Evolutionary conservation across 306 rosid species (phyloP), one percentile per base, ranked within the genome.

Genomic region (Amphicarpaea edgeworthii): DNA sequence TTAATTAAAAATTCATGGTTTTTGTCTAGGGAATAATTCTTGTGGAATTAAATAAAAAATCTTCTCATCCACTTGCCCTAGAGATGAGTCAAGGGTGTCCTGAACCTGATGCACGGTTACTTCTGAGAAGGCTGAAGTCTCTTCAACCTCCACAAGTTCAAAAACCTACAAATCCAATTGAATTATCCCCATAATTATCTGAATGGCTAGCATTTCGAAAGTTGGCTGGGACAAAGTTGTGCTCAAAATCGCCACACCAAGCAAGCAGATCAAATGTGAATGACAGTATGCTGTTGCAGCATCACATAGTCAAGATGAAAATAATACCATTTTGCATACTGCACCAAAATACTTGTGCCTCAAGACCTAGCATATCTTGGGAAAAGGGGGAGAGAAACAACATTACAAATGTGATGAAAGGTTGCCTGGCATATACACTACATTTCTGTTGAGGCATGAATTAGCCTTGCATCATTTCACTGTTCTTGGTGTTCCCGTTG

Each of bases 31-130:
- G 98, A 54, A 78, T 83, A 82, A 87, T 95, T 80, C 90, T 84
- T 68, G 66, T 92, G 46, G 93, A 95, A 77, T 84, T 92, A 62
- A 92, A 83, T 75, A 74, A 68, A 61, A 70, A 61, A 30, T 80
- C 81, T 69, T 60, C 81, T 42, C 77, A 86, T 79, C 97, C 98
- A 41, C 54, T 89, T 71, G 93, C 88, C 43, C 76, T 90, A 24
- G 97, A 90, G 79, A 90, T 95, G 96, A 79, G 61, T 53, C 88
- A 87, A 88, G 97, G 98, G 16, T 92, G 92, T 83, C 76, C 80
- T 30, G 79, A 70, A 54, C 86, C 96, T 71, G 97, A 92, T 84
- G 96, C 91, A 4, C 68, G 85, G 92, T 78, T 86, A 79, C 98
- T 94, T 81, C 76, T 94, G 78, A 85, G 88, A 74, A 86, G 98